Evolutionary conservation across 768 basidiomycete species (phyloP), one percentile per base, ranked within the genome.

Genomic region (Erythrobasidium yunnanense): DNA sequence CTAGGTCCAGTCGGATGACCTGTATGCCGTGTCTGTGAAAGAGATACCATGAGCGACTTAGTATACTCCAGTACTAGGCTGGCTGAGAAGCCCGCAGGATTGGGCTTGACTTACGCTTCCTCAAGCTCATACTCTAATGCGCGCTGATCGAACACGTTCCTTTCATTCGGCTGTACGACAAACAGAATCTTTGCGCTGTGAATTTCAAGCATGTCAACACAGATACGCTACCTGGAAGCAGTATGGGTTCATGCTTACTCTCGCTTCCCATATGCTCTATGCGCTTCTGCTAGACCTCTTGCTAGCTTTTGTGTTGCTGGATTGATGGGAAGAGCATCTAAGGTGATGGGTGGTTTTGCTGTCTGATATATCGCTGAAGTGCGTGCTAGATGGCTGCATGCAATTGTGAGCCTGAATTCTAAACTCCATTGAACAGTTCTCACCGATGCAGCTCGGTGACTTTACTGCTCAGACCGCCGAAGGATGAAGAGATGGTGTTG

Each of bases 131-230:
- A 95, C 76, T 97, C 90, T 23, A 97, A 77, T 79, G 81, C 83
- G 15, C 86, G 81, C 75, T 99, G 93, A 75, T 97, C 93, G 74
- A 96, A 97, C 3, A 93, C 82, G 76, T 99, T 99, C 35, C 92
- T 81, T 75, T 97, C 93, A 45, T 83, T 82, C 2, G 83, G 81
- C 72, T 92, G 91, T 0, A 89, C 83, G n/a, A 96, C 89, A 72
- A 97, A 88, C 13, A 97, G 79, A 27, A 97, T 82, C 35, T 76
- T 77, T 3, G 84, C 80, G 11, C 81, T 82, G 68, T 35, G 0
- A 63, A 55, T 46, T 32, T 22, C 22, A 32, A 33, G 45, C 7
- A 18, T 15, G 54, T 11, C 29, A 32, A 11, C 13, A 52, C 6
- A 55, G 35, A 55, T 30, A 7, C 15, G 53, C 4, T 6, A 55